phyloP scores from a whole-genome alignment of 176 grass and related monocot species.

The Rhynchospora tenuis region DNA sequence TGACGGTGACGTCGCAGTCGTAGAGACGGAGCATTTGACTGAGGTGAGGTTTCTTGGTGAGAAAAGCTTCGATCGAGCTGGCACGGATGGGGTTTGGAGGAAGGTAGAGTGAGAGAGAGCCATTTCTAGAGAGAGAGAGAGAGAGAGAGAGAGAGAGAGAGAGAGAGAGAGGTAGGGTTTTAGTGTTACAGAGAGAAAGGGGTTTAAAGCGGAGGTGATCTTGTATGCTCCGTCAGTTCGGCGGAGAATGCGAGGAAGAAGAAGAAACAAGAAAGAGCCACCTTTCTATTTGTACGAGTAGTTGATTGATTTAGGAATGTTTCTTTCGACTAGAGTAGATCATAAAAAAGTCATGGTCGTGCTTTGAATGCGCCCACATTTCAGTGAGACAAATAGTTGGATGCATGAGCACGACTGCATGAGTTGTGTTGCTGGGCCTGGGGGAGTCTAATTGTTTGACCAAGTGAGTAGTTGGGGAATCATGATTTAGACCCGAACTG shows the following conservation, averaged over 20 bases:
- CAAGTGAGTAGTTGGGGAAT: background rate
- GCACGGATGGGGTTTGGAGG: constrained; percentile 22
- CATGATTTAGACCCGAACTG: background rate
- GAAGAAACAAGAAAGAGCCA: background rate
- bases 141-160: constrained; percentile 12
- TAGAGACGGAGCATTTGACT: constrained; percentile 41
- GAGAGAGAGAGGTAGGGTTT: background rate
- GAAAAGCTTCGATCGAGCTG: constrained; percentile 7
- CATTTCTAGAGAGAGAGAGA: constrained; percentile 28
- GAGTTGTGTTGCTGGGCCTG: background rate
- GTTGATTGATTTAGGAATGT: background rate
- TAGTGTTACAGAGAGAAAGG: background rate
- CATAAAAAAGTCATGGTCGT: background rate
- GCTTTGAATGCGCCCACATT: background rate
- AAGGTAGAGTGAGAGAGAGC: constrained; percentile 36
- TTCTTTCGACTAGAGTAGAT: too few relatives aligned
- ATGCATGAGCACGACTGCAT: background rate
- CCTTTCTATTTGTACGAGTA: background rate
- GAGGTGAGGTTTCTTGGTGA: background rate
- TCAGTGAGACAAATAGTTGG: background rate
- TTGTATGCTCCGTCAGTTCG: background rate
- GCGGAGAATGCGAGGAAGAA: constrained; percentile 26
- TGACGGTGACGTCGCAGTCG: background rate
- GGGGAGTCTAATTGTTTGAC: background rate
- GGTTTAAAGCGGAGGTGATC: constrained; percentile 7